Conservation (phyloP, 371 early-diverging fungal species). For the Rhizopus arrhizus region DNA sequence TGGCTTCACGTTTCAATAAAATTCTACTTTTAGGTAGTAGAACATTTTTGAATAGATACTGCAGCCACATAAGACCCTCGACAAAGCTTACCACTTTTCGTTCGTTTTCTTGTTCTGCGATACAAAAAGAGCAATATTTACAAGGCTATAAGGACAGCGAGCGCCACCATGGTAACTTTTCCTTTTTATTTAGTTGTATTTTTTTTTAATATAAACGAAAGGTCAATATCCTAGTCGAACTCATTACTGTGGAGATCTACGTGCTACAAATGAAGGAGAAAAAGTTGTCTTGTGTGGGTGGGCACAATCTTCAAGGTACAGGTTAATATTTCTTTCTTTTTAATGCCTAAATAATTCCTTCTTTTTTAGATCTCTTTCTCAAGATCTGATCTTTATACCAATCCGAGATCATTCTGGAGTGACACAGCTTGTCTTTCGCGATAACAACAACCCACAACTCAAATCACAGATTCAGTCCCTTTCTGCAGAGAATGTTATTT, state of each 20-base stretch:
- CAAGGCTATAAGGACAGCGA: slow-evolving; percentile 44
- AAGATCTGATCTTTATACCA: slow-evolving; percentile 68
- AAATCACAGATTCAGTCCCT: slow-evolving; percentile 49
- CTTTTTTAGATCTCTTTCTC: slow-evolving; percentile 56
- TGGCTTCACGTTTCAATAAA: slow-evolving; percentile 16
- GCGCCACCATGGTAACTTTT: slow-evolving; percentile 36
- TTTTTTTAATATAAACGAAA: slow-evolving; percentile 7
- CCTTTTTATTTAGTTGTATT: neutral
- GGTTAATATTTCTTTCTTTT: neutral
- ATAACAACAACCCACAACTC: slow-evolving; percentile 22
- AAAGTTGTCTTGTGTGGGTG: slow-evolving; percentile 74
- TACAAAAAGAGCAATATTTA: slow-evolving; percentile 21
- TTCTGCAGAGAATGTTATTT: slow-evolving; percentile 68
- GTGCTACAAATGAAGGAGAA: slow-evolving; percentile 55
- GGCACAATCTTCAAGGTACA: slow-evolving; percentile 70
- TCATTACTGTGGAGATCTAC: slow-evolving; percentile 72
- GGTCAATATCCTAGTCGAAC: slow-evolving; percentile 62
- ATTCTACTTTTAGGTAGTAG: slow-evolving; percentile 3
- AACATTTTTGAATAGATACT: neutral
- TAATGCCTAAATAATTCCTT: neutral
- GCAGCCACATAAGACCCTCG: neutral
- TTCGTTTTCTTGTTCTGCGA: neutral
- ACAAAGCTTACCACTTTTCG: neutral
- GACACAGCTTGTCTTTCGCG: slow-evolving; percentile 64
- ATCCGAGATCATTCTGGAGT: slow-evolving; percentile 70